These are phyloP conservation scores for Penicillium mononematosum DNA, from an alignment of 495 filamentous ascomycete genomes.

Conservation along the genomic window DNA sequence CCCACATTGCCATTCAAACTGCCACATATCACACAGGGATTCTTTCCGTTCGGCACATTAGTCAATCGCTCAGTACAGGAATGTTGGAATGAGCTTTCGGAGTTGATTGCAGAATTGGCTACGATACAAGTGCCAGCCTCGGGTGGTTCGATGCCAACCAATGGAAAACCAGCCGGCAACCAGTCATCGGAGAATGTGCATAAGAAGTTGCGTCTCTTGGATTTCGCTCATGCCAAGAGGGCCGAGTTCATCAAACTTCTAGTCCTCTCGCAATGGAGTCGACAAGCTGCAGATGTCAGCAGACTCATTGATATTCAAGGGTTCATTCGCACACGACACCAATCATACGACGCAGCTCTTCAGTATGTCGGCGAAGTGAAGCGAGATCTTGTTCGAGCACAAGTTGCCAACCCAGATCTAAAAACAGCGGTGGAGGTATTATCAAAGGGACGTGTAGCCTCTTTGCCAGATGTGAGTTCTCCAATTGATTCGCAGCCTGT, in stretches of 20 bases:
- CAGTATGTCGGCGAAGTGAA: conserved; percentile 67
- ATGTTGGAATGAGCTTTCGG: conserved; percentile 71
- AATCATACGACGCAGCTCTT: conserved; percentile 54
- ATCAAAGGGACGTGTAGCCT: conserved; percentile 66
- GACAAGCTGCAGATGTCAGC: conserved; percentile 70
- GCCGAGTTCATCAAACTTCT: conserved; percentile 85
- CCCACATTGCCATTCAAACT: conserved; percentile 62
- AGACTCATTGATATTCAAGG: conserved; percentile 79
- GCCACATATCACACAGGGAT: conserved; percentile 72
- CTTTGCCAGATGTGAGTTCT: conserved; percentile 70
- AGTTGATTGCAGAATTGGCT: conserved; percentile 67
- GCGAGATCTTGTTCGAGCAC: conserved; percentile 56
- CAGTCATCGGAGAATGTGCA: conserved; percentile 63
- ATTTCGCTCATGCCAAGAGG: conserved; percentile 64
- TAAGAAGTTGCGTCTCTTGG: conserved; percentile 76
- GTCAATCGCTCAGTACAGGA: conserved; percentile 76
- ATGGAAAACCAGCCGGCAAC: conserved; percentile 57
- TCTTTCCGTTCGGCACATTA: conserved; percentile 65
- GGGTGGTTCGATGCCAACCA: conserved; percentile 30
- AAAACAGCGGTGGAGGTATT: conserved; percentile 84
- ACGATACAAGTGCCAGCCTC: conserved; percentile 54
- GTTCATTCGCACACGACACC: conserved; percentile 62
- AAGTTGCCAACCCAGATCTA: conserved; percentile 84
- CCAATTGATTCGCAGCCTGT: not conserved
- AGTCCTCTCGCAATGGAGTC: conserved; percentile 84